These are phyloP conservation scores for Lasiodiplodia hormozganensis DNA, from an alignment of 2,329 filamentous ascomycete species.

Conservation along the genomic window DNA sequence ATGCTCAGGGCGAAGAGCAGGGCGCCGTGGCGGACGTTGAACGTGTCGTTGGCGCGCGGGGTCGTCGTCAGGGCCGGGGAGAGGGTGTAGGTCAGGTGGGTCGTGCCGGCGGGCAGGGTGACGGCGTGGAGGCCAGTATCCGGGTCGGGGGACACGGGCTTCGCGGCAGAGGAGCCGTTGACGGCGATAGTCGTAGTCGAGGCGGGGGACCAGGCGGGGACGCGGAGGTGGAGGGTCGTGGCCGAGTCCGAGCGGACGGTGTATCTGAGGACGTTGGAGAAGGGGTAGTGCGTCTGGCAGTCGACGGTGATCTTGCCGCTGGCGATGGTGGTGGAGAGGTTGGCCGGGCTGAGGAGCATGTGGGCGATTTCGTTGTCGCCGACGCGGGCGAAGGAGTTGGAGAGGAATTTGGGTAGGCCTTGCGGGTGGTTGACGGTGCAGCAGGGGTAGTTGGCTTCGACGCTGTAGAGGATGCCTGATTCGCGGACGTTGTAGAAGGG, in stretches of 20 bases:
- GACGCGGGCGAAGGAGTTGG: constrained; percentile 53
- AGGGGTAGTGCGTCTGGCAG: constrained; percentile 60
- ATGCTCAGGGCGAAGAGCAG: constrained; percentile 48
- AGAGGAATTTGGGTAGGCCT: constrained; percentile 62
- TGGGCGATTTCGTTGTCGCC: constrained; percentile 58
- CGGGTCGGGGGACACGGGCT: constrained; percentile 40
- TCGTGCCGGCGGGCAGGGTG: constrained; percentile 42
- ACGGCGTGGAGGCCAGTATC: constrained; percentile 49
- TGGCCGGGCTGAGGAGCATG: constrained; percentile 57
- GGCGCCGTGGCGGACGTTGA: constrained; percentile 45
- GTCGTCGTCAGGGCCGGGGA: constrained; percentile 35
- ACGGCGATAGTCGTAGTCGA: constrained; percentile 25
- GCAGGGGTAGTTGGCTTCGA: constrained; percentile 60
- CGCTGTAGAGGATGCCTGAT: constrained; percentile 56
- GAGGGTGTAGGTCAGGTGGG: constrained; percentile 45
- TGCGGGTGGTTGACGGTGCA: constrained; percentile 67
- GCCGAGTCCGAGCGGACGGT: constrained; percentile 44
- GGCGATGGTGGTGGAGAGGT: constrained; percentile 44
- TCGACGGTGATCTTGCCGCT: constrained; percentile 50
- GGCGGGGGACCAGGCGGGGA: constrained; percentile 51
- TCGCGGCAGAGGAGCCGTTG: constrained; percentile 30
- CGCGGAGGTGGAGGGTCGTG: constrained; percentile 55
- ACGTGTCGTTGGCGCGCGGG: constrained; percentile 46
- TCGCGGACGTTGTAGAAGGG: constrained; percentile 59
- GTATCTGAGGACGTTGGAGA: constrained; percentile 50